Conservation (phyloP, 352 stramenopile genomes). For the Globisporangium irregulare region DNA sequence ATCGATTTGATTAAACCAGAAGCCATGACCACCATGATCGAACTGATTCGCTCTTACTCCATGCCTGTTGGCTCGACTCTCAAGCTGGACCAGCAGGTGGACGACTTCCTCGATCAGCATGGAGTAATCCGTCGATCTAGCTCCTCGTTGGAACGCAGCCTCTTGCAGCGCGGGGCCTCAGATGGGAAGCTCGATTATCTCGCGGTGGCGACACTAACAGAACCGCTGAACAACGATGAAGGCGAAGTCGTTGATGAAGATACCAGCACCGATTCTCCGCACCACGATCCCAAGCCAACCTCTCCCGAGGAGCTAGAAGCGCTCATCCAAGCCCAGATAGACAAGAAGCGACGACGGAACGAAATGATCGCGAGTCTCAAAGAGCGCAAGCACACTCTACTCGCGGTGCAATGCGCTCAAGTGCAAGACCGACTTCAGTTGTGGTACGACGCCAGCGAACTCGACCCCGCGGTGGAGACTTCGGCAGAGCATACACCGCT, state of each 20-base stretch:
- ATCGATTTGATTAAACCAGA: slow-evolving; percentile 3
- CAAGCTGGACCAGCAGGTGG: slow-evolving; percentile 20
- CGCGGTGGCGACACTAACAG: background rate
- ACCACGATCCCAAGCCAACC: background rate
- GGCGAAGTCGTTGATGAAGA: background rate
- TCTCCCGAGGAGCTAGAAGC: slow-evolving; percentile 2
- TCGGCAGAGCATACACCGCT: slow-evolving; percentile 23
- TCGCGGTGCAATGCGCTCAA: slow-evolving; percentile 19
- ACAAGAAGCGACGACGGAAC: slow-evolving; percentile 22
- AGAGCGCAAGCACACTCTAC: slow-evolving; percentile 26
- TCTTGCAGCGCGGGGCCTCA: slow-evolving; percentile 29
- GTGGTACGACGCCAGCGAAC: slow-evolving; percentile 29
- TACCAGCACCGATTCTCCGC: background rate
- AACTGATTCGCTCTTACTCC: slow-evolving; percentile 11
- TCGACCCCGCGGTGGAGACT: slow-evolving; percentile 30
- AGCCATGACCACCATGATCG: no score
- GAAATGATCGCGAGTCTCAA: slow-evolving; percentile 21
- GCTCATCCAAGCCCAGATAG: slow-evolving; percentile 1
- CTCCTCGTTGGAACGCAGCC: slow-evolving; percentile 21
- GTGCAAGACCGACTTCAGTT: slow-evolving; percentile 25
- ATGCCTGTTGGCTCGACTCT: slow-evolving; percentile 18
- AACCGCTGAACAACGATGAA: background rate
- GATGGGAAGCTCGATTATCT: slow-evolving; percentile 22
- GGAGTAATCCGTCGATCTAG: slow-evolving; percentile 40
- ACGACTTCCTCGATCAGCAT: slow-evolving; percentile 43